These are phyloP conservation scores for Aspergillus sclerotioniger DNA, from an alignment of 495 filamentous ascomycete genomes.

Conservation along the genomic window DNA sequence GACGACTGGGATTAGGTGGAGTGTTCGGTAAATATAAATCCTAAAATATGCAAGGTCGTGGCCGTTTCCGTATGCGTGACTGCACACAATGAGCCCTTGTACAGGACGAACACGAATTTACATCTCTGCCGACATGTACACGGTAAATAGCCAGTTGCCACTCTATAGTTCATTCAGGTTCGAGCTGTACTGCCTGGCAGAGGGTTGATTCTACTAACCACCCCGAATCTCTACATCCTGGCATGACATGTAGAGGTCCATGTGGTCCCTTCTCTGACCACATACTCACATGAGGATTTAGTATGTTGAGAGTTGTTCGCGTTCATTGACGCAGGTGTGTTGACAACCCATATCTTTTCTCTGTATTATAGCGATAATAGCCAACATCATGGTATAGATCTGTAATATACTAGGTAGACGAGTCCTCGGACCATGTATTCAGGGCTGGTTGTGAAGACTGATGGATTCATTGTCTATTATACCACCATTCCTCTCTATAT, in stretches of 20 bases:
- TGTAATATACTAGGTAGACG: too few relatives aligned
- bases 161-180: not conserved
- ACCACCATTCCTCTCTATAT: too few relatives aligned
- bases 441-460: too few relatives aligned
- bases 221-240: not conserved
- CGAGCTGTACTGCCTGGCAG: not conserved
- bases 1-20: slow-evolving; percentile 72
- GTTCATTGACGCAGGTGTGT: too few relatives aligned
- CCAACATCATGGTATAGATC: too few relatives aligned
- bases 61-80: not conserved
- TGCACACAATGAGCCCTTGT: not conserved
- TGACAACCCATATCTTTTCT: too few relatives aligned
- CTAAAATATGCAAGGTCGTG: not conserved
- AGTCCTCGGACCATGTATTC: too few relatives aligned
- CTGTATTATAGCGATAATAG: too few relatives aligned
- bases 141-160: too few relatives aligned
- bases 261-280: not conserved
- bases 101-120: not conserved
- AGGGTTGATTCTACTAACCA: not conserved
- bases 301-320: too few relatives aligned
- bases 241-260: not conserved
- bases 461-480: too few relatives aligned
- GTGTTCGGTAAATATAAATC: not conserved
- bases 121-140: not conserved
- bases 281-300: not conserved